Conservation (phyloP, 129 eudicot species). For the Rutidosis leptorrhynchoides region DNA sequence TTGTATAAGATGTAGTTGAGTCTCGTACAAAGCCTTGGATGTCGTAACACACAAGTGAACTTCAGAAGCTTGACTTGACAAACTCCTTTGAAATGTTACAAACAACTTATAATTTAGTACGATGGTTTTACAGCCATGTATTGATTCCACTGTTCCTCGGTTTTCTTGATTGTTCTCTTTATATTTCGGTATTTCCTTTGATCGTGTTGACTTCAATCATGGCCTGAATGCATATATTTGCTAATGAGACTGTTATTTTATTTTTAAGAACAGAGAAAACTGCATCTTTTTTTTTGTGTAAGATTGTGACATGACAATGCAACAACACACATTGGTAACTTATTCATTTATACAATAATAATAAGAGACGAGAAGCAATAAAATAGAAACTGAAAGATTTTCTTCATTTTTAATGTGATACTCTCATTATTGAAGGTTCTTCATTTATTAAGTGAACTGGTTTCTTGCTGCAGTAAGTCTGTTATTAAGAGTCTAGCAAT, state of each 20-base stretch:
- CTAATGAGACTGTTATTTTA: neutral
- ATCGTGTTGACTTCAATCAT: neutral
- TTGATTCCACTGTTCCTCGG: neutral
- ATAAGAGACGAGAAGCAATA: neutral
- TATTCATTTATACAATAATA: too few species aligned
- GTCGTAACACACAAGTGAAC: neutral
- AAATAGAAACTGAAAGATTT: neutral
- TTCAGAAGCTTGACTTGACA: neutral
- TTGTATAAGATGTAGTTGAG: too few species aligned
- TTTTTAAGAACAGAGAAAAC: neutral
- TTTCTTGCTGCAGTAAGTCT: too few species aligned
- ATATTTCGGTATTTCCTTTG: neutral
- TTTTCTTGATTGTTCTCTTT: neutral
- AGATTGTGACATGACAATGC: neutral
- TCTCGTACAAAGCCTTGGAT: neutral
- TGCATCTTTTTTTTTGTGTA: too few species aligned
- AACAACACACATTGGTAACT: neutral
- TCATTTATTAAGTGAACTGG: neutral
- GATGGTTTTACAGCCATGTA: neutral
- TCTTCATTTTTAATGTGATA: constrained; percentile 5
- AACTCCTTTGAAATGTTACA: neutral
- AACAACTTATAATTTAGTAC: neutral
- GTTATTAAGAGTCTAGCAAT: too few species aligned
- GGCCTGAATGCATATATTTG: neutral
- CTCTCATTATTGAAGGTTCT: neutral